Conservation (phyloP, 2,329 filamentous ascomycete species). For the Hypoxylon rubiginosum region DNA sequence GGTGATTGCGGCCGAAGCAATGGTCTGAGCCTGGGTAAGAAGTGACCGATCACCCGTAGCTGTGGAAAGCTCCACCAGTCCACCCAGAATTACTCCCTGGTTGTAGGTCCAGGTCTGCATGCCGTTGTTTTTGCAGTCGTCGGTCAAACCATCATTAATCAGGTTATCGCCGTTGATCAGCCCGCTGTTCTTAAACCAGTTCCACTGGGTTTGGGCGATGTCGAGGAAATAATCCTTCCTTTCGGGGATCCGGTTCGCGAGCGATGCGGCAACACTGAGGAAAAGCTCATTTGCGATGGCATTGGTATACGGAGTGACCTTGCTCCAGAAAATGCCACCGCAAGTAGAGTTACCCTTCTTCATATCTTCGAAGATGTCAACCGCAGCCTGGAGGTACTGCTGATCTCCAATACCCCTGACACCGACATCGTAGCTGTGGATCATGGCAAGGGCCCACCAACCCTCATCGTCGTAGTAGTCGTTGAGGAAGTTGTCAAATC, state of each 20-base stretch:
- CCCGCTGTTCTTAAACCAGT: slow-evolving; percentile 65
- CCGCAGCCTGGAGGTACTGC: slow-evolving; percentile 65
- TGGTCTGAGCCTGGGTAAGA: slow-evolving; percentile 57
- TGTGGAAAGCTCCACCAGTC: slow-evolving; percentile 63
- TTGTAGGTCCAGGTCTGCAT: slow-evolving; percentile 66
- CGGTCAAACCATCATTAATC: slow-evolving; percentile 67
- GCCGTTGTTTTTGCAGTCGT: slow-evolving; percentile 63
- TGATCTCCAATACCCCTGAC: slow-evolving; percentile 54
- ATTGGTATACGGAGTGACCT: slow-evolving; percentile 64
- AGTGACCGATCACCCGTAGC: slow-evolving; percentile 59
- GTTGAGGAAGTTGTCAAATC: slow-evolving; percentile 64
- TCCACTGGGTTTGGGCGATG: slow-evolving; percentile 63
- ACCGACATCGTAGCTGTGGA: slow-evolving; percentile 65
- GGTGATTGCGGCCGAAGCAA: slow-evolving; percentile 66
- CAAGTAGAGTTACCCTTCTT: slow-evolving; percentile 62
- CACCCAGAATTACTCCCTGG: slow-evolving; percentile 68
- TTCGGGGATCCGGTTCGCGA: slow-evolving; percentile 62
- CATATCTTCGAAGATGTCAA: slow-evolving; percentile 68
- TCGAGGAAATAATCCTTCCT: slow-evolving; percentile 59
- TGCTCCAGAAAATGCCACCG: slow-evolving; percentile 71
- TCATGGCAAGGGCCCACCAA: slow-evolving; percentile 72
- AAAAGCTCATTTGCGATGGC: slow-evolving; percentile 70
- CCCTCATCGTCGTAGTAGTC: slow-evolving; percentile 72
- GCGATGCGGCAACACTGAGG: slow-evolving; percentile 64
- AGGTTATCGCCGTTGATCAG: slow-evolving; percentile 64